A percentile compares a stretch with the other conserved stretches of the same genome.
phyloP scores from a whole-genome alignment of 768 basidiomycete species.

The Butyriboletus loyo region DNA sequence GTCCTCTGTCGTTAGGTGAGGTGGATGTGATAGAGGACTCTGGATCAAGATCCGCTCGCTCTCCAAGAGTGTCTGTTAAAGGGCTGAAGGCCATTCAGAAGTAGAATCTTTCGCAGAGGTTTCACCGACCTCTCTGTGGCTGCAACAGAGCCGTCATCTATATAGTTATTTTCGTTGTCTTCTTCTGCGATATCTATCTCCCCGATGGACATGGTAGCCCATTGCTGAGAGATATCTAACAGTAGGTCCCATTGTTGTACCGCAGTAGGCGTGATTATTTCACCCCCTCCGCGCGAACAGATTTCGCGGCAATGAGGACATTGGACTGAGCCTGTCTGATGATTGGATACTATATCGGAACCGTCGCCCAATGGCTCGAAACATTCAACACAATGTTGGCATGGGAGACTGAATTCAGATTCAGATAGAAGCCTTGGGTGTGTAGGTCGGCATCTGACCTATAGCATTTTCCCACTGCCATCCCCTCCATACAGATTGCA shows the following conservation, averaged over 20 bases:
- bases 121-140: constrained; percentile 12
- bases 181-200: constrained; percentile 11
- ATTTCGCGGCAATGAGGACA: constrained; percentile 20
- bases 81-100: constrained; percentile 9
- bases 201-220: constrained; percentile 6
- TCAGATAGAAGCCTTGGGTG: neutral
- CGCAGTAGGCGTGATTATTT: constrained; percentile 14
- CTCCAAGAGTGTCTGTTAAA: neutral
- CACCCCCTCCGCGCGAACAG: constrained; percentile 11
- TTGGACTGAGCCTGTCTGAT: constrained; percentile 3
- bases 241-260: constrained; percentile 20
- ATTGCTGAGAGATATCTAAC: constrained; percentile 17
- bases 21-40: neutral
- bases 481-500: constrained; percentile 18
- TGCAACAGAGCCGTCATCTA: neutral
- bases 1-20: neutral
- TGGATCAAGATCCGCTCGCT: constrained; percentile 2
- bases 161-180: constrained; percentile 4
- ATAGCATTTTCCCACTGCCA: constrained; percentile 15
- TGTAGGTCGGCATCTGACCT: constrained; percentile 9
- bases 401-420: constrained; percentile 6
- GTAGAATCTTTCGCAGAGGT: neutral
- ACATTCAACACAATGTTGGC: constrained; percentile 15
- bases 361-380: constrained; percentile 6
- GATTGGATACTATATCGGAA: neutral